phyloP scores from a whole-genome alignment of 140 eudicot species.

The Stevia rebaudiana region DNA sequence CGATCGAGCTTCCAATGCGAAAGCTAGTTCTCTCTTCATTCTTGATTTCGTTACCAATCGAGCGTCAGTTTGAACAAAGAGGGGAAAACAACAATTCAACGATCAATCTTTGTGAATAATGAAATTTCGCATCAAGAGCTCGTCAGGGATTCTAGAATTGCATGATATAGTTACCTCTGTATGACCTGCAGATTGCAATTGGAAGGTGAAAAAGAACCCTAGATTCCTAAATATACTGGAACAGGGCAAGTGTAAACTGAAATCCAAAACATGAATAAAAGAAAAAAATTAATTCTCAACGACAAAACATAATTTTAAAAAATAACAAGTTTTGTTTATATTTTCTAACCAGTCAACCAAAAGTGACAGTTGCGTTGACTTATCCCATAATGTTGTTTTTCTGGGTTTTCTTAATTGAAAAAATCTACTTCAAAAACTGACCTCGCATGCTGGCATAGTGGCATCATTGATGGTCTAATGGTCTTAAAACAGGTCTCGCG shows the following conservation, averaged over 20 bases:
- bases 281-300: not conserved
- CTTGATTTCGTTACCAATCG: not conserved
- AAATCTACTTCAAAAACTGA: too few relatives aligned
- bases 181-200: constrained; percentile 8
- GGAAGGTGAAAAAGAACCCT: constrained; percentile 20
- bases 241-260: not conserved
- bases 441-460: too few relatives aligned
- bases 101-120: constrained; percentile 10
- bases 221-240: constrained; percentile 8
- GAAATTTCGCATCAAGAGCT: not conserved
- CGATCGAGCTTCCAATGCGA: constrained; percentile 43
- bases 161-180: constrained; percentile 3
- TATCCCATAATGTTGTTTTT: not conserved
- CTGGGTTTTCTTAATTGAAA: too few relatives aligned
- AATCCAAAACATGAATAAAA: not conserved
- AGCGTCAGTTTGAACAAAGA: not conserved
- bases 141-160: not conserved
- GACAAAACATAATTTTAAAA: not conserved
- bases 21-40: constrained; percentile 73
- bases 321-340: not conserved
- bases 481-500: too few relatives aligned
- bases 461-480: too few relatives aligned
- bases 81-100: not conserved
- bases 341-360: constrained; percentile 1
- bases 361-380: not conserved